Evolutionary conservation across 164 flowering plant species (phyloP).

Genomic region (Vitis amurensis): DNA sequence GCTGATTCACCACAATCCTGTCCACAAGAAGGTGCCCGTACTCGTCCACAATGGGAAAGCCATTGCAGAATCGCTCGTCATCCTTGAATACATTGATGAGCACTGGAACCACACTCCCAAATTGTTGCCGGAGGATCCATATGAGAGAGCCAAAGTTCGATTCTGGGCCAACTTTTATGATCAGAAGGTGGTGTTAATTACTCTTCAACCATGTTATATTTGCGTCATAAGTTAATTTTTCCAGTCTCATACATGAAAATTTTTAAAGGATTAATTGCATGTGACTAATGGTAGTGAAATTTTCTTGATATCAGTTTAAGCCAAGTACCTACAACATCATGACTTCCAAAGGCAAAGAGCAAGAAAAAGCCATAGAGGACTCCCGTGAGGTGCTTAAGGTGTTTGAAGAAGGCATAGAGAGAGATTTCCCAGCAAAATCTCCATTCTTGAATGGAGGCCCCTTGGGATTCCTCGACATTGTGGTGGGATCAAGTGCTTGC

Average conservation of each 20-base stretch:
- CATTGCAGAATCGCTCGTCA: conserved; percentile 23
- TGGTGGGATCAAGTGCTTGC: conserved; percentile 13
- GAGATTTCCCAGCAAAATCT: neutral
- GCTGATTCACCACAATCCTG: conserved; percentile 11
- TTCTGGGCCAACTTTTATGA: conserved; percentile 26
- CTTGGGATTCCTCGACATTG: conserved; percentile 13
- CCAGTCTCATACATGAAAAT: no score
- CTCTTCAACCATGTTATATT: no score
- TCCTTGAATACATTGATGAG: conserved; percentile 35
- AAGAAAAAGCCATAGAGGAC: conserved; percentile 17
- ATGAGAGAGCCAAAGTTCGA: conserved; percentile 16
- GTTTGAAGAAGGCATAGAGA: conserved; percentile 23
- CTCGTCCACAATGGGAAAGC: conserved; percentile 24
- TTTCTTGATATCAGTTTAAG: neutral
- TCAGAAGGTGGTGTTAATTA: conserved; percentile 1
- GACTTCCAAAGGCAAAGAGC: conserved; percentile 14
- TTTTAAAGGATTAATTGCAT: neutral
- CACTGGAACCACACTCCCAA: conserved; percentile 23
- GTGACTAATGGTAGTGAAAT: neutral
- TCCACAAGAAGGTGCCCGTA: conserved; percentile 12
- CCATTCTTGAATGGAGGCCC: neutral
- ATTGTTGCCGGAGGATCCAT: conserved; percentile 22
- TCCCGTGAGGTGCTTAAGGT: conserved; percentile 4
- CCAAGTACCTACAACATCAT: neutral
- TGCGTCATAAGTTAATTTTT: no score